Conservation (phyloP, 2,329 filamentous ascomycete genomes). For the Ascochyta fabae region DNA sequence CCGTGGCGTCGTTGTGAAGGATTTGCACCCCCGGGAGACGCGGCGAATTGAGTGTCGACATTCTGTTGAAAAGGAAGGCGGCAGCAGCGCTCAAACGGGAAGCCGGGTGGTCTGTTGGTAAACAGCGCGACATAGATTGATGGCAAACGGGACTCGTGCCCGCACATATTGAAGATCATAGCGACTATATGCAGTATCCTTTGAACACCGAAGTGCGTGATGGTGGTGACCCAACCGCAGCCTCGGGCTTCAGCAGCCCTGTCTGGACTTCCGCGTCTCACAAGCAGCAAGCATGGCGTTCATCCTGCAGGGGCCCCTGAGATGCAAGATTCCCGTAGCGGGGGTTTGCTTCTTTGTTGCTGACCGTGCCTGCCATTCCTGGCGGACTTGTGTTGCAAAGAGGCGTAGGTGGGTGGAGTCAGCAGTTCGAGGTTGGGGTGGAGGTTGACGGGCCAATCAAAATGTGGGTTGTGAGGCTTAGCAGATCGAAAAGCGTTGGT, state of each 20-base stretch:
- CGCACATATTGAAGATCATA: conserved; percentile 6
- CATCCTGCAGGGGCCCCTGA: conserved; percentile 15
- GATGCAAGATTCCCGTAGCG: conserved; percentile 13
- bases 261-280: conserved; percentile 14
- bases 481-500: conserved; percentile 11
- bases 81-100: conserved; percentile 17
- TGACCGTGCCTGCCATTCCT: conserved; percentile 7
- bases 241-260: conserved; percentile 19
- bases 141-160: not conserved
- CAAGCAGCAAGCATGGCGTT: conserved; percentile 9
- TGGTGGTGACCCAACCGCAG: conserved; percentile 17
- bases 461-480: conserved; percentile 6
- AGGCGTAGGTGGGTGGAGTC: conserved; percentile 9
- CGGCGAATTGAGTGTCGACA: conserved; percentile 14
- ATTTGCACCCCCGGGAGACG: conserved; percentile 38
- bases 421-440: conserved; percentile 6
- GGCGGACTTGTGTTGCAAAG: not conserved
- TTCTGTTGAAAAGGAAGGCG: conserved; percentile 18
- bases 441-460: conserved; percentile 5
- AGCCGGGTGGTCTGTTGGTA: conserved; percentile 10
- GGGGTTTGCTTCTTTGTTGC: conserved; percentile 14
- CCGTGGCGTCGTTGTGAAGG: conserved; percentile 34
- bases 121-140: conserved; percentile 11
- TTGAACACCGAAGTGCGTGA: conserved; percentile 15
- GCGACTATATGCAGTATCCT: conserved; percentile 13